phyloP scores from a whole-genome alignment of 768 basidiomycete genomes.

The Grammothele lineata region DNA sequence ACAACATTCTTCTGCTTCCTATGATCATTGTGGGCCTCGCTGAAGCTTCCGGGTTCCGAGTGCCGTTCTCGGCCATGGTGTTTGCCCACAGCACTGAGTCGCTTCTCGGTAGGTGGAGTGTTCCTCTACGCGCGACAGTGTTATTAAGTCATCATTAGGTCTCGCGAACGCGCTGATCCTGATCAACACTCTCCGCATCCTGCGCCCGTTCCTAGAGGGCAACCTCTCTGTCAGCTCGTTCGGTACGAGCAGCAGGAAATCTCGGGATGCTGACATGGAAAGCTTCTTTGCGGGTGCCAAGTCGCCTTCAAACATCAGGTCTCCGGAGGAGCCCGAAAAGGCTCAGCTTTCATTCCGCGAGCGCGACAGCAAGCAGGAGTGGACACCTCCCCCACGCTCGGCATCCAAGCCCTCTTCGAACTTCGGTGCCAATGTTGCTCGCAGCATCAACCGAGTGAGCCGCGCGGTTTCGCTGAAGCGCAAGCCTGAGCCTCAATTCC shows the following conservation, averaged over 20 bases:
- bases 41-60: constrained; percentile 41
- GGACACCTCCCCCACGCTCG: constrained; percentile 7
- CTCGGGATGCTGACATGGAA: constrained; percentile 14
- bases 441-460: constrained; percentile 16
- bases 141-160: too few species aligned
- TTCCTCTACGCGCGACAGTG: too few species aligned
- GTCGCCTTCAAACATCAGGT: constrained; percentile 19
- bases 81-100: constrained; percentile 50
- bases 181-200: constrained; percentile 62
- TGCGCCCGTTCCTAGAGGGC: constrained; percentile 47
- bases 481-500: constrained; percentile 5
- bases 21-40: constrained; percentile 50
- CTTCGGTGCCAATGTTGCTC: constrained; percentile 4
- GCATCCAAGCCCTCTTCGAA: constrained; percentile 2
- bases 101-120: constrained; percentile 43
- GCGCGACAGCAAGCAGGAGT: constrained; percentile 10
- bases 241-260: neutral
- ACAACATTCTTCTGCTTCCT: constrained; percentile 54
- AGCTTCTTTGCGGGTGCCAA: constrained; percentile 22
- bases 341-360: constrained; percentile 2
- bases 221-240: neutral
- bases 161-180: constrained; percentile 62
- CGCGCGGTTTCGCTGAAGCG: constrained; percentile 11
- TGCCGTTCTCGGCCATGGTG: constrained; percentile 44
- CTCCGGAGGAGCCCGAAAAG: constrained; percentile 15